Percentiles rank a stretch among this genome's conserved stretches.
phyloP scores from a whole-genome alignment of 2,329 filamentous ascomycete species.

The Corniculantispora saksenae region DNA sequence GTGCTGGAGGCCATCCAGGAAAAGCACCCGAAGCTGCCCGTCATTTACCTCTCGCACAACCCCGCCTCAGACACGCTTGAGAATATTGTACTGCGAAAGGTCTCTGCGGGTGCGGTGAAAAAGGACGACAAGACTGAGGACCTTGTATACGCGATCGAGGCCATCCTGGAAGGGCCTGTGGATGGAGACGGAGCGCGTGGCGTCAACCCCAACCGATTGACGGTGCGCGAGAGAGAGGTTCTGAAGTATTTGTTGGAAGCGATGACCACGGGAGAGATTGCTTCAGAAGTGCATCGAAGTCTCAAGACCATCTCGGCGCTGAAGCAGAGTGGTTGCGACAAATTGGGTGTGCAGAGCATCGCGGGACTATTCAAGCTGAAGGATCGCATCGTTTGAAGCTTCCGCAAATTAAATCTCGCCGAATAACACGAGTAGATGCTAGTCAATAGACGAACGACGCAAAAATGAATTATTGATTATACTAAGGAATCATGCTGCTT shows the following conservation, averaged over 20 bases:
- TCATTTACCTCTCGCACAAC: slow-evolving; percentile 8
- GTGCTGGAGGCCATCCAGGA: slow-evolving; percentile 2
- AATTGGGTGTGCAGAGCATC: slow-evolving; percentile 10
- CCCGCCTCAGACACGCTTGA: slow-evolving; percentile 8
- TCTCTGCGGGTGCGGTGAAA: background rate
- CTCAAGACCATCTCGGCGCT: slow-evolving; percentile 4
- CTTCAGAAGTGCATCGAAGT: slow-evolving; percentile 4
- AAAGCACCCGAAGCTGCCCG: background rate
- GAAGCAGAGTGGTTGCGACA: slow-evolving; percentile 14
- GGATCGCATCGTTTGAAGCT: slow-evolving; percentile 2
- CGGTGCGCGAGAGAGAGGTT: background rate
- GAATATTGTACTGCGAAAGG: slow-evolving; percentile 6
- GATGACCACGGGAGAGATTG: slow-evolving; percentile 14
- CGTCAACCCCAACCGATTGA: background rate
- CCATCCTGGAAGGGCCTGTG: background rate
- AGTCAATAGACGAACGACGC: too few relatives aligned
- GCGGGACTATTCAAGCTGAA: slow-evolving; percentile 12
- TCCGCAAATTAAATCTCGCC: too few relatives aligned
- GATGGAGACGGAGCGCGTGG: background rate
- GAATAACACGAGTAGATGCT: too few relatives aligned
- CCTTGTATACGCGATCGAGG: background rate
- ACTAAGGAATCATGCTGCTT: too few relatives aligned
- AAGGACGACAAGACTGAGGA: slow-evolving; percentile 10
- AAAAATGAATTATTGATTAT: too few relatives aligned
- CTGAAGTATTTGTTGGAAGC: background rate